phyloP scores from a whole-genome alignment of 78 protist genomes.

The Emiliania huxleyi region DNA sequence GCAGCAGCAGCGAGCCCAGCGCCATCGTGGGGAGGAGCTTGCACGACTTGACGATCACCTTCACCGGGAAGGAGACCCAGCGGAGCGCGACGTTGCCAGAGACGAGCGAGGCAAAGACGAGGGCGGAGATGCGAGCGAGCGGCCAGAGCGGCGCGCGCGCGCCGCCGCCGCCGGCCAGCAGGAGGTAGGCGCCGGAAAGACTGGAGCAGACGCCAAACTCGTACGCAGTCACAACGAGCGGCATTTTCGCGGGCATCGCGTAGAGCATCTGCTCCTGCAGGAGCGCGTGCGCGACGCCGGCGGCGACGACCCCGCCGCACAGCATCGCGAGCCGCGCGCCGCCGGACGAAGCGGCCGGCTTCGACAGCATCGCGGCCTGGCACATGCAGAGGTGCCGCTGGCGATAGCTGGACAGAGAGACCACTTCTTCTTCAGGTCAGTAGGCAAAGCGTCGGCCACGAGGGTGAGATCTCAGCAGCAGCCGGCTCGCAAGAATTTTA shows the following conservation, averaged over 20 bases:
- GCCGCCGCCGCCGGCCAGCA: neutral
- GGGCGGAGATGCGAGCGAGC: neutral
- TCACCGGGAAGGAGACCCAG: neutral
- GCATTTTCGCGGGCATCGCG: neutral
- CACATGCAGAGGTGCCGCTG: too few relatives aligned
- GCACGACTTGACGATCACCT: constrained; percentile 3
- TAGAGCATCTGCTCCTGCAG: neutral
- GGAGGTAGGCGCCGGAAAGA: neutral
- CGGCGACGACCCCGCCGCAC: neutral
- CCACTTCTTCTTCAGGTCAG: too few relatives aligned
- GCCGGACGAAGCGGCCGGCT: too few relatives aligned
- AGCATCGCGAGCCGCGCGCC: neutral
- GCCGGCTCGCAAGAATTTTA: too few relatives aligned
- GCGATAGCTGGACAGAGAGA: too few relatives aligned
- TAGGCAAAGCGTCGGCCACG: too few relatives aligned
- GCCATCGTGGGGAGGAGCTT: neutral
- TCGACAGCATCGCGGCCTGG: too few relatives aligned
- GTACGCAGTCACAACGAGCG: neutral
- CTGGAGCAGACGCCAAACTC: neutral
- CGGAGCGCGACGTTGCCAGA: neutral
- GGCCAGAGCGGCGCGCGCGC: neutral
- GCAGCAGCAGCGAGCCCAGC: neutral
- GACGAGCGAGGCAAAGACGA: neutral
- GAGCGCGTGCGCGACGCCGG: neutral
- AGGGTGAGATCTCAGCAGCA: too few relatives aligned